phyloP scores from a whole-genome alignment of 495 filamentous ascomycete species.

The Jackrogersella minutella region DNA sequence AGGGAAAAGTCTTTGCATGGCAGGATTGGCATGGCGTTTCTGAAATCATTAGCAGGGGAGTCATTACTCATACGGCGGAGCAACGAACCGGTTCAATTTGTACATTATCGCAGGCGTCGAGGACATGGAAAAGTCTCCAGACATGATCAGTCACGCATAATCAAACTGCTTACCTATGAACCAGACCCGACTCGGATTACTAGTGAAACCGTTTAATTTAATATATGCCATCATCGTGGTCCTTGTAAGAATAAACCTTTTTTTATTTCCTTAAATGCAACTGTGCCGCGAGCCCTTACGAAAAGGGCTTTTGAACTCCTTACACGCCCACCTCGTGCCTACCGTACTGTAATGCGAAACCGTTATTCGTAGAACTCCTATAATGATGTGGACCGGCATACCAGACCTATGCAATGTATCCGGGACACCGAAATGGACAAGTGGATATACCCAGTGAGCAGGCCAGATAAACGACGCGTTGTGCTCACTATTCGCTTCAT shows the following conservation, averaged over 20 bases:
- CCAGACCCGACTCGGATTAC: background rate
- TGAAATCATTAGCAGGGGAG: conserved; percentile 14
- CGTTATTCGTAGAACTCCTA: conserved; percentile 23
- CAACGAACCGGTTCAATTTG: background rate
- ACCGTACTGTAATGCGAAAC: conserved; percentile 8
- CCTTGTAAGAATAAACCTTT: background rate
- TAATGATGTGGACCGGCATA: background rate
- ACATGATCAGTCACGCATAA: conserved; percentile 1
- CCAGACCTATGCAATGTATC: background rate
- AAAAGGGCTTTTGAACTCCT: background rate
- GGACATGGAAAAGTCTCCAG: background rate
- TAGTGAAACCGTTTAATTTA: too few species aligned
- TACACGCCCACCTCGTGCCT: conserved; percentile 4
- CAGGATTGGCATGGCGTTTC: background rate
- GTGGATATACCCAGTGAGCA: background rate
- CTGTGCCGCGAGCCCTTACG: background rate
- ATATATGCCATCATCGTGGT: background rate
- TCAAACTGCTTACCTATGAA: background rate
- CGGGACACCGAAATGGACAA: background rate
- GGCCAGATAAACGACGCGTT: too few species aligned
- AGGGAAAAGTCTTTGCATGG: background rate
- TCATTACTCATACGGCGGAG: background rate
- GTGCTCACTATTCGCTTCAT: too few species aligned
- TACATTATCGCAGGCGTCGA: background rate
- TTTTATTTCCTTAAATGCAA: background rate